These are phyloP conservation scores for Allantophomopsis lycopodina DNA, from an alignment of 2,329 filamentous ascomycete species.

Conservation along the genomic window DNA sequence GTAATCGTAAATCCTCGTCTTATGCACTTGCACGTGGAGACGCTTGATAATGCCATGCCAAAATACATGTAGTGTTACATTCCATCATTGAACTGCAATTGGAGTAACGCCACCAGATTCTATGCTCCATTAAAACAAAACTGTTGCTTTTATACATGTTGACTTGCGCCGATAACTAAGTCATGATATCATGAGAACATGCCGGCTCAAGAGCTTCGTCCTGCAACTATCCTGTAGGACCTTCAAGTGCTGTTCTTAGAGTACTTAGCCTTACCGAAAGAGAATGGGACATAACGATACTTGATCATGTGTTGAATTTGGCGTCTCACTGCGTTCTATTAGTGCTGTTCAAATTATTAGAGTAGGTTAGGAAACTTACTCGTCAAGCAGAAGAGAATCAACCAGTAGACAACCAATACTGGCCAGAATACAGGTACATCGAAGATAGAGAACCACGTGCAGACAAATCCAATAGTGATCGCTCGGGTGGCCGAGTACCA, in stretches of 20 bases:
- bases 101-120: too few species aligned
- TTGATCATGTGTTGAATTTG: constrained; percentile 99
- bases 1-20: too few species aligned
- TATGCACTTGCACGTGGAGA: too few species aligned
- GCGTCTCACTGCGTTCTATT: constrained; percentile 62
- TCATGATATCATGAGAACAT: too few species aligned
- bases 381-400: constrained; percentile 89
- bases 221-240: background rate
- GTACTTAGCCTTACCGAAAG: constrained; percentile 79
- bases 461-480: constrained; percentile 67
- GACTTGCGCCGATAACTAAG: too few species aligned
- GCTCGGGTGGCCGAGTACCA: constrained; percentile 94
- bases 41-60: too few species aligned
- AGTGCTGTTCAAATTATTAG: background rate
- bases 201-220: too few species aligned
- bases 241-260: constrained; percentile 38
- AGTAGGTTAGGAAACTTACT: constrained; percentile 44
- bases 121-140: too few species aligned
- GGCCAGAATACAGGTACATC: constrained; percentile 99
- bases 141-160: too few species aligned
- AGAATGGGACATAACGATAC: constrained; percentile 94
- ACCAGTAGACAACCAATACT: constrained; percentile 95
- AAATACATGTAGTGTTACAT: too few species aligned
- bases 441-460: constrained; percentile 89
- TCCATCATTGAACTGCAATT: too few species aligned